phyloP scores from a whole-genome alignment of 2,329 filamentous ascomycete genomes.

The Paecilomyces formosus region DNA sequence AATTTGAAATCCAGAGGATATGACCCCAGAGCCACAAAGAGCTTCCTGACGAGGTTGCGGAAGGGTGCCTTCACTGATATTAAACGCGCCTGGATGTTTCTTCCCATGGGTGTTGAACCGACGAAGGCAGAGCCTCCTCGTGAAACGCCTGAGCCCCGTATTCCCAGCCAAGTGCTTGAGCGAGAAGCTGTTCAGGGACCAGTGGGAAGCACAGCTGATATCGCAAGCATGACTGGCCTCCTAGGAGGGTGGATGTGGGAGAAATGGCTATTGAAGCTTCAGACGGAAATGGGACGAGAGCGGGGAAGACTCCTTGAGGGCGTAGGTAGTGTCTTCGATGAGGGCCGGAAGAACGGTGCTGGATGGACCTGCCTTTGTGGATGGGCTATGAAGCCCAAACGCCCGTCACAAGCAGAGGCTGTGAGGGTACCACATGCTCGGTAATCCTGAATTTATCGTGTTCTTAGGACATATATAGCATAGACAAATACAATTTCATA shows the following conservation, averaged over 20 bases:
- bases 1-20: slow-evolving; percentile 84
- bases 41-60: slow-evolving; percentile 67
- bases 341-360: slow-evolving; percentile 50
- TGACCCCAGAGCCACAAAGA: slow-evolving; percentile 74
- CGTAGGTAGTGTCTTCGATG: slow-evolving; percentile 51
- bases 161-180: slow-evolving; percentile 34
- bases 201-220: slow-evolving; percentile 62
- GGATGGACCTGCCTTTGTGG: slow-evolving; percentile 56
- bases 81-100: slow-evolving; percentile 79
- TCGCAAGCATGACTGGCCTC: slow-evolving; percentile 69
- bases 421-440: not conserved
- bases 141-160: slow-evolving; percentile 29
- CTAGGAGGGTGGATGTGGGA: slow-evolving; percentile 91
- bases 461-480: no score
- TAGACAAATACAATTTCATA: not conserved
- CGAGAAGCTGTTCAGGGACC: slow-evolving; percentile 52
- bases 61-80: slow-evolving; percentile 71
- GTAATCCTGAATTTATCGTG: no score
- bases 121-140: slow-evolving; percentile 39
- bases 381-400: slow-evolving; percentile 48
- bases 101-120: slow-evolving; percentile 64
- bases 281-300: slow-evolving; percentile 73
- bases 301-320: slow-evolving; percentile 47
- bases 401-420: not conserved
- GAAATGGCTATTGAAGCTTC: slow-evolving; percentile 84